These are phyloP conservation scores for Exophiala viscosa DNA, from an alignment of 2,329 filamentous ascomycete genomes.

Conservation along the genomic window DNA sequence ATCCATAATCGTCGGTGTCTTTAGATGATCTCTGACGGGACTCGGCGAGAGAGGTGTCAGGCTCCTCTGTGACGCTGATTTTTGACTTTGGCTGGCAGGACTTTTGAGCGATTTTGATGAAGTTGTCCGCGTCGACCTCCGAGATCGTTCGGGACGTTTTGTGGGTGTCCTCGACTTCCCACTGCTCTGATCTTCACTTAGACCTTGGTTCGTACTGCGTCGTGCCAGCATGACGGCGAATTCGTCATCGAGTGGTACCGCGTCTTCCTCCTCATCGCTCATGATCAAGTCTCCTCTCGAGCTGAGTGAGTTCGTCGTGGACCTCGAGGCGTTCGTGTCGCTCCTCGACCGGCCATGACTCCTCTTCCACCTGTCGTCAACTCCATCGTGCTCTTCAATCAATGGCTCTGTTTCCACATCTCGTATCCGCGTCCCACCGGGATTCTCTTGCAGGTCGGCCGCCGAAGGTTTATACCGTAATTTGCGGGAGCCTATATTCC, in stretches of 20 bases:
- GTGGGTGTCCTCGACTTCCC: slow-evolving; percentile 49
- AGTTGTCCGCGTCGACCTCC: slow-evolving; percentile 42
- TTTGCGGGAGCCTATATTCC: slow-evolving; percentile 72
- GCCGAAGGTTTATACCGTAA: slow-evolving; percentile 86
- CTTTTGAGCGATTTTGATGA: slow-evolving; percentile 43
- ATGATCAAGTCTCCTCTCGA: slow-evolving; percentile 88
- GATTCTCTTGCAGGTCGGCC: slow-evolving; percentile 84
- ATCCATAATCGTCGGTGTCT: slow-evolving; percentile 51
- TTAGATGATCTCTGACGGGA: slow-evolving; percentile 8
- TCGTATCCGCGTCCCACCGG: slow-evolving; percentile 51
- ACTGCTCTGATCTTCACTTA: slow-evolving; percentile 67
- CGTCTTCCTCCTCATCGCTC: slow-evolving; percentile 89
- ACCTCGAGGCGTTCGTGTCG: slow-evolving; percentile 72
- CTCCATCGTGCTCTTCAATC: slow-evolving; percentile 59
- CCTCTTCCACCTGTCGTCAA: slow-evolving; percentile 33
- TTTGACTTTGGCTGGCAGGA: slow-evolving; percentile 32
- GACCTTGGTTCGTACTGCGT: slow-evolving; percentile 53
- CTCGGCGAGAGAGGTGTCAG: slow-evolving; percentile 8
- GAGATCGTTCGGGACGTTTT: slow-evolving; percentile 46
- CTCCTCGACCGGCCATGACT: slow-evolving; percentile 62
- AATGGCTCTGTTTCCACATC: slow-evolving; percentile 66
- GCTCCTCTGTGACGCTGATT: slow-evolving; percentile 31
- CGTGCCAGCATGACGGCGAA: slow-evolving; percentile 79
- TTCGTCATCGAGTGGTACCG: slow-evolving; percentile 87
- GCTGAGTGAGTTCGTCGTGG: slow-evolving; percentile 79